Evolutionary conservation across 179 eudicot genomes (phyloP).

Genomic region (Beta corolliflora): DNA sequence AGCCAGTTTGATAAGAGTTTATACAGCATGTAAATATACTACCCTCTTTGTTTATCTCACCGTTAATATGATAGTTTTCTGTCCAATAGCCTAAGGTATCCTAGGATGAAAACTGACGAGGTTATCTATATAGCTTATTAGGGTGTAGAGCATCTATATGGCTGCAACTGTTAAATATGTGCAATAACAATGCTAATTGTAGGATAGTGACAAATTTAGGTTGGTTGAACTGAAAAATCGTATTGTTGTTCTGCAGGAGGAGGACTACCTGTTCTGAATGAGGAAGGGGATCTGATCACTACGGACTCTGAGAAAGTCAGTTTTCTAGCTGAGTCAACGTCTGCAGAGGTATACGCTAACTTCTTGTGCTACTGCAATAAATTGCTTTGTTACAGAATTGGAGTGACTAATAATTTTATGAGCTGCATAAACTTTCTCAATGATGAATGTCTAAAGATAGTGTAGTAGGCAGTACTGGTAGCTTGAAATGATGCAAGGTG

Average conservation of each 20-base stretch:
- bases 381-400: not conserved
- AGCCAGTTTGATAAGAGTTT: not conserved
- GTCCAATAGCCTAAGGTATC: not conserved
- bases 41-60: not conserved
- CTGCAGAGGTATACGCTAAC: constrained; percentile 61
- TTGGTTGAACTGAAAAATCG: not conserved
- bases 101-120: not conserved
- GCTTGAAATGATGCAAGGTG: too few relatives aligned
- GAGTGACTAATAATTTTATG: too few relatives aligned
- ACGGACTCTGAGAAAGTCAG: constrained; percentile 53
- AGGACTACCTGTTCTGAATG: constrained; percentile 82
- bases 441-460: too few relatives aligned
- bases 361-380: not conserved
- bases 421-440: too few relatives aligned
- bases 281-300: constrained; percentile 72
- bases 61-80: not conserved
- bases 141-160: too few relatives aligned
- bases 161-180: too few relatives aligned
- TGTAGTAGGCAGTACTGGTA: too few relatives aligned
- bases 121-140: not conserved
- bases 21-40: not conserved
- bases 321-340: constrained; percentile 46
- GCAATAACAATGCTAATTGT: too few relatives aligned
- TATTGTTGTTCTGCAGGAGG: constrained; percentile 49
- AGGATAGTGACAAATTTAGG: not conserved